Evolutionary conservation across 2,329 filamentous ascomycete genomes (phyloP).

Genomic region (Scedosporium aurantiacum): DNA sequence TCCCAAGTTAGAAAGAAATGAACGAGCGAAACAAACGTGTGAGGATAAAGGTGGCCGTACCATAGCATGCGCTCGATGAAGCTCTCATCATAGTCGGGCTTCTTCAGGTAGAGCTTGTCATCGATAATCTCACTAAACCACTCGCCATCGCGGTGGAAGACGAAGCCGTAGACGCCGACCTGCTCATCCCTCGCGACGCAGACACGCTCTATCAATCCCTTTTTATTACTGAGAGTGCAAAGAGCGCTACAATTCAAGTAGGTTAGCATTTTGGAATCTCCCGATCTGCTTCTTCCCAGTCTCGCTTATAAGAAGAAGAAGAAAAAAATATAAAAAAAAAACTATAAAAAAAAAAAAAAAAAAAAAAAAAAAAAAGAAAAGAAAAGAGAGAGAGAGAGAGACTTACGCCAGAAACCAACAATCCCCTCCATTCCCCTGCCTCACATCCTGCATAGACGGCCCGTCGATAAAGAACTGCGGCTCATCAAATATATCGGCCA

Average conservation of each 20-base stretch:
- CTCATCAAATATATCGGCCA: constrained; percentile 59
- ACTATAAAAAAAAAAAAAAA: no score
- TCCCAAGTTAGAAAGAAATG: constrained; percentile 3
- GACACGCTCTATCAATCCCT: constrained; percentile 58
- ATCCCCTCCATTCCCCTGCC: constrained; percentile 68
- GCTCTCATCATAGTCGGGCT: constrained; percentile 50
- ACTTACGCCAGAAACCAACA: constrained; percentile 68
- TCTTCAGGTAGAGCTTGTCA: constrained; percentile 37
- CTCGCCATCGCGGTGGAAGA: constrained; percentile 71
- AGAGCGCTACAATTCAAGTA: constrained; percentile 35
- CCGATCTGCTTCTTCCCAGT: no score
- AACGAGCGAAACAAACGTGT: neutral
- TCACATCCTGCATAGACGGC: constrained; percentile 64
- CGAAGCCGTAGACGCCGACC: constrained; percentile 75
- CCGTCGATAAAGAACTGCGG: constrained; percentile 71
- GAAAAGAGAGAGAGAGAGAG: neutral
- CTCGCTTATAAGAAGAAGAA: no score
- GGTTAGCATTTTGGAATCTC: neutral
- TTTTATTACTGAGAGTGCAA: constrained; percentile 64
- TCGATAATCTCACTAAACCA: constrained; percentile 53
- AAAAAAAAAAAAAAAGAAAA: no score
- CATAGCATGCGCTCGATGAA: constrained; percentile 34
- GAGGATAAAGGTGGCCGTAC: constrained; percentile 17
- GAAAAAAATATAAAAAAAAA: no score
- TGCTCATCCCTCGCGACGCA: constrained; percentile 63